These are phyloP conservation scores for Sarocladium brachiariae DNA, from an alignment of 2,329 filamentous ascomycete genomes.

Conservation along the genomic window DNA sequence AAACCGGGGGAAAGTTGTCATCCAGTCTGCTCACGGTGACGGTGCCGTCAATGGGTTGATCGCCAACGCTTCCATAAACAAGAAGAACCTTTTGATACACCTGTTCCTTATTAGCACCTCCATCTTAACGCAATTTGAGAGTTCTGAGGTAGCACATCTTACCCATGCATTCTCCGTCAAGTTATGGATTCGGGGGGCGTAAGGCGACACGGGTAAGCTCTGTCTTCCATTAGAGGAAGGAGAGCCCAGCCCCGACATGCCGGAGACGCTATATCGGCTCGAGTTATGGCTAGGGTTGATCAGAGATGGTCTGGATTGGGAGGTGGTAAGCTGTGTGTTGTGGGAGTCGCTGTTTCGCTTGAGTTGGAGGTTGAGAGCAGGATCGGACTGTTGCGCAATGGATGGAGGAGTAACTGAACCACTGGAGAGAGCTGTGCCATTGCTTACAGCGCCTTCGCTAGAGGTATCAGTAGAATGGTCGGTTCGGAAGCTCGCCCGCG, in stretches of 20 bases:
- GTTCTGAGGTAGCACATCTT: too few relatives aligned
- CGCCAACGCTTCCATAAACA: slow-evolving; percentile 74
- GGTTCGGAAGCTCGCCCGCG: slow-evolving; percentile 65
- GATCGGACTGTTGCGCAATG: slow-evolving; percentile 59
- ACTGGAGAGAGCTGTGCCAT: slow-evolving; percentile 56
- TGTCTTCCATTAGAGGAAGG: slow-evolving; percentile 47
- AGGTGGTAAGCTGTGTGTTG: slow-evolving; percentile 11
- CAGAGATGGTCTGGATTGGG: slow-evolving; percentile 29
- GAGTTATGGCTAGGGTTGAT: slow-evolving; percentile 27
- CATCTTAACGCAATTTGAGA: too few relatives aligned
- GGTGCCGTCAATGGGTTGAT: slow-evolving; percentile 70
- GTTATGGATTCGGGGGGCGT: slow-evolving; percentile 73
- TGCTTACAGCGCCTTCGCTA: slow-evolving; percentile 46
- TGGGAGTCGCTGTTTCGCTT: slow-evolving; percentile 33
- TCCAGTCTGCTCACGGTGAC: slow-evolving; percentile 76
- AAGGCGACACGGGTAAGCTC: slow-evolving; percentile 62
- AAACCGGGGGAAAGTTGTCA: slow-evolving; percentile 73
- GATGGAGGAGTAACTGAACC: slow-evolving; percentile 71
- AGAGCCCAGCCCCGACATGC: slow-evolving; percentile 55
- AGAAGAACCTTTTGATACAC: slow-evolving; percentile 87
- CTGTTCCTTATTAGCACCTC: slow-evolving; percentile 34
- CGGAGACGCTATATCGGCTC: slow-evolving; percentile 58
- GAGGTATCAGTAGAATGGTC: slow-evolving; percentile 55
- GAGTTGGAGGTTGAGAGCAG: slow-evolving; percentile 54
- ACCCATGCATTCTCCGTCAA: slow-evolving; percentile 81